These are phyloP conservation scores for Phytopythium helicoides DNA, from an alignment of 352 stramenopile species.

Conservation along the genomic window DNA sequence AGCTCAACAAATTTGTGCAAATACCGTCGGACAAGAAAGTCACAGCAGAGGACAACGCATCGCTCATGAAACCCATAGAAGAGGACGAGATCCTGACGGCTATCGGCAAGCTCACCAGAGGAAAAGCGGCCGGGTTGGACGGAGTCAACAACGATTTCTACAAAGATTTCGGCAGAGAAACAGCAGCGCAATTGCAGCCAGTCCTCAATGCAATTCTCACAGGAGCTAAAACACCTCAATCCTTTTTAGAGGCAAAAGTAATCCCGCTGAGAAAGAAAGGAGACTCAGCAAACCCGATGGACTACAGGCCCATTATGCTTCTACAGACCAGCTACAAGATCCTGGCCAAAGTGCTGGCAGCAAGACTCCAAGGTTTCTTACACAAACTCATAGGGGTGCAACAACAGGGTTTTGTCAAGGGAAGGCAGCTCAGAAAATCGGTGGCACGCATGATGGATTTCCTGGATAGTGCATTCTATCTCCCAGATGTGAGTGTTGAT, in stretches of 20 bases:
- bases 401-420: slow-evolving; percentile 23
- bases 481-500: not conserved
- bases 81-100: no score
- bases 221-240: not conserved
- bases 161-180: not conserved
- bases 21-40: no score
- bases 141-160: not conserved
- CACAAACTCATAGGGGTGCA: slow-evolving; percentile 4
- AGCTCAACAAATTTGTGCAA: no score
- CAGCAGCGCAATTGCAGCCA: not conserved
- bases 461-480: not conserved
- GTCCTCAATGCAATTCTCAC: not conserved
- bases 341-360: slow-evolving; percentile 10
- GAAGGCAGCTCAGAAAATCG: not conserved
- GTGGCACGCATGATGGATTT: slow-evolving; percentile 3
- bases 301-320: slow-evolving; percentile 22
- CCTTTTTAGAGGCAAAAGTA: slow-evolving; percentile 1
- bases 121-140: not conserved
- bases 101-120: not conserved
- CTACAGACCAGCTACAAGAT: slow-evolving; percentile 28
- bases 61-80: no score
- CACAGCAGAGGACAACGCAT: no score
- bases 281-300: slow-evolving; percentile 9
- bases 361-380: slow-evolving; percentile 4
- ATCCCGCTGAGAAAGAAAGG: slow-evolving; percentile 19